Conservation (phyloP, 345 rosid genomes). For the Trapa bicornis region DNA sequence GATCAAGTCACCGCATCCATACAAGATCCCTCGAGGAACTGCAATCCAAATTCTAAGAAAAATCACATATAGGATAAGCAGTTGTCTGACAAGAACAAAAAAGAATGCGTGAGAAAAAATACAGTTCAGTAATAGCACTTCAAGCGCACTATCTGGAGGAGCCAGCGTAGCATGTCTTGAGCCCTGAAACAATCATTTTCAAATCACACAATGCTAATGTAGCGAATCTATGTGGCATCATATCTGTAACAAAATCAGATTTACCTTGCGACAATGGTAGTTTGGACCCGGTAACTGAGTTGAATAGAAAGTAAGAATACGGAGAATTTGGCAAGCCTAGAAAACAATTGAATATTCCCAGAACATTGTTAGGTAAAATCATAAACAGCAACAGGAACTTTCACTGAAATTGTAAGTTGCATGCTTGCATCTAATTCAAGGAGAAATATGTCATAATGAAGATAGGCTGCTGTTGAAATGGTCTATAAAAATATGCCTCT, state of each 20-base stretch:
- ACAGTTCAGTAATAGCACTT: constrained; percentile 60
- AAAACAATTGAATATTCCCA: constrained; percentile 9
- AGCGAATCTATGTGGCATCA: not conserved
- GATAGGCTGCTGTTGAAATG: not conserved
- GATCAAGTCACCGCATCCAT: constrained; percentile 83
- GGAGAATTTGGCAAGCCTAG: constrained; percentile 61
- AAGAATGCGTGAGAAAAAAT: not conserved
- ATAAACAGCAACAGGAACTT: not conserved
- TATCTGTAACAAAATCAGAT: not conserved
- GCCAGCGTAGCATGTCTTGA: constrained; percentile 60
- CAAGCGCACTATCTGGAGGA: constrained; percentile 41
- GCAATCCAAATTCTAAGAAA: constrained; percentile 10
- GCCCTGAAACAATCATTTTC: constrained; percentile 29
- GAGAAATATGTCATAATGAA: not conserved
- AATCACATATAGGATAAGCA: not conserved
- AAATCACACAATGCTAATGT: not conserved
- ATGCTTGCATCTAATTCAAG: not conserved
- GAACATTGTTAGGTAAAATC: not conserved
- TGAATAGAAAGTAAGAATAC: constrained; percentile 66
- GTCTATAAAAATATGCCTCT: not conserved
- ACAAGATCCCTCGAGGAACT: constrained; percentile 64
- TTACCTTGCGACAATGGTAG: constrained; percentile 80
- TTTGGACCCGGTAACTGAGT: constrained; percentile 87
- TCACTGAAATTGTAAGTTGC: not conserved
- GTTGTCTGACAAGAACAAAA: not conserved